These are phyloP conservation scores for Paecilomyces dactylethromorphus DNA, from an alignment of 2,329 filamentous ascomycete genomes.

Conservation along the genomic window DNA sequence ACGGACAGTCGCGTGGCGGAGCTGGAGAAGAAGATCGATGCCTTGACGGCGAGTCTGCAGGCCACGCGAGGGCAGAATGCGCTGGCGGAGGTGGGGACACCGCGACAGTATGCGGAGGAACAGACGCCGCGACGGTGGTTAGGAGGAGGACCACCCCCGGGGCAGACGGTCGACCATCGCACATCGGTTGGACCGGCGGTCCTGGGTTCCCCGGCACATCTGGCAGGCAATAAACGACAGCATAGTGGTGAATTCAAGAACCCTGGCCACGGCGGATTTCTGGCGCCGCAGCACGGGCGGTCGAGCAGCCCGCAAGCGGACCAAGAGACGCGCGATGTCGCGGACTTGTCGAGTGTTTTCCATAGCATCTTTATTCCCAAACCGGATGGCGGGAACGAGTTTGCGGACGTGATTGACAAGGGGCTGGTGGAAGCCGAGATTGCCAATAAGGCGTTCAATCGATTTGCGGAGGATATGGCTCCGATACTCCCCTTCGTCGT, in stretches of 20 bases:
- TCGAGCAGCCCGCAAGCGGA: background rate
- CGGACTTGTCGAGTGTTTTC: constrained; percentile 4
- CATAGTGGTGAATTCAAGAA: constrained; percentile 23
- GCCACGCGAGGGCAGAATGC: constrained; percentile 36
- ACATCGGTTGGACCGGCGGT: constrained; percentile 1
- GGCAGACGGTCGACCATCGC: background rate
- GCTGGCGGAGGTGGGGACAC: constrained; percentile 13
- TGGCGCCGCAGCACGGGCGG: constrained; percentile 13
- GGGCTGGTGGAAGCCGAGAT: constrained; percentile 46
- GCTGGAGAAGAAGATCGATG: constrained; percentile 88
- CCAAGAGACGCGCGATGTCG: constrained; percentile 9
- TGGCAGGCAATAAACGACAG: constrained; percentile 24
- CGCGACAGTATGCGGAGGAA: constrained; percentile 34
- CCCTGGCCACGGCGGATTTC: constrained; percentile 2
- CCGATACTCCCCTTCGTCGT: constrained; percentile 53
- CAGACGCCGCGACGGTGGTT: constrained; percentile 27
- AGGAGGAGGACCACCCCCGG: constrained; percentile 9
- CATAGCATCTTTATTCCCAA: constrained; percentile 7
- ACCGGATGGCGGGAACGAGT: constrained; percentile 16
- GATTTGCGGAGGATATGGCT: constrained; percentile 49
- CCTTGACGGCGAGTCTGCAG: constrained; percentile 71
- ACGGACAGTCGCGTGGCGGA: constrained; percentile 84
- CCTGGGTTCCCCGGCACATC: constrained; percentile 4
- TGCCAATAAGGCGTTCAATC: constrained; percentile 51
- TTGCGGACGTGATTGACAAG: constrained; percentile 43